Conservation (phyloP, 1,284 basidiomycete species). For the Meira miltonrushii region DNA sequence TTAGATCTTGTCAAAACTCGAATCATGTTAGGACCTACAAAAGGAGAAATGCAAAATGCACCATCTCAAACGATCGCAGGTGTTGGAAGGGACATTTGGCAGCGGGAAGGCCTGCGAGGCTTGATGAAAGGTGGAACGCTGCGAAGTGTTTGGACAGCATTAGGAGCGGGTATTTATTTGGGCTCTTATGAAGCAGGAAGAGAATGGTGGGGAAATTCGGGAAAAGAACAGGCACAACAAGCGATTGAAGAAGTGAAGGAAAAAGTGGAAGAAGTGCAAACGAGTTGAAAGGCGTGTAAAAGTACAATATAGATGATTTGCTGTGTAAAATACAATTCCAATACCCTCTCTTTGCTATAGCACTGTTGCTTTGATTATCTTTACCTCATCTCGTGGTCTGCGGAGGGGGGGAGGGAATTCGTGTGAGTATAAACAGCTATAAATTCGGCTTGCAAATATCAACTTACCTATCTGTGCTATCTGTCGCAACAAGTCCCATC, state of each 20-base stretch:
- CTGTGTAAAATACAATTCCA: too few species aligned
- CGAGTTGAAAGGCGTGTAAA: background rate
- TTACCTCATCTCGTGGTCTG: too few species aligned
- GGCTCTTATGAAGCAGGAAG: conserved; percentile 41
- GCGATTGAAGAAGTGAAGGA: background rate
- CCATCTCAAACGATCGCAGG: background rate
- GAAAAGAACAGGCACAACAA: background rate
- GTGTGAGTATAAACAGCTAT: too few species aligned
- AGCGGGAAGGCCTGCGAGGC: conserved; percentile 28
- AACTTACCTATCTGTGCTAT: conserved; percentile 20
- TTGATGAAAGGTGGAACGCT: conserved; percentile 36
- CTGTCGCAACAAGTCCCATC: conserved; percentile 23
- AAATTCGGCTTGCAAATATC: too few species aligned
- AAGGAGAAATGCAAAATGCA: background rate
- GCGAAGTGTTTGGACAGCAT: conserved; percentile 37
- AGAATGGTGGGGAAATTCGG: conserved; percentile 38
- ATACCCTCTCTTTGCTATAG: too few species aligned
- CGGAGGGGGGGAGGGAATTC: too few species aligned
- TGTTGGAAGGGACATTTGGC: conserved; percentile 23
- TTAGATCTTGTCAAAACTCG: conserved; percentile 95
- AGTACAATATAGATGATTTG: background rate
- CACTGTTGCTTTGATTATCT: too few species aligned
- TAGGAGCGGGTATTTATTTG: conserved; percentile 44
- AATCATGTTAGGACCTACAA: conserved; percentile 69
- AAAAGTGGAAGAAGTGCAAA: background rate